Conservation (phyloP, 768 basidiomycete species). For the Suillus lakei region DNA sequence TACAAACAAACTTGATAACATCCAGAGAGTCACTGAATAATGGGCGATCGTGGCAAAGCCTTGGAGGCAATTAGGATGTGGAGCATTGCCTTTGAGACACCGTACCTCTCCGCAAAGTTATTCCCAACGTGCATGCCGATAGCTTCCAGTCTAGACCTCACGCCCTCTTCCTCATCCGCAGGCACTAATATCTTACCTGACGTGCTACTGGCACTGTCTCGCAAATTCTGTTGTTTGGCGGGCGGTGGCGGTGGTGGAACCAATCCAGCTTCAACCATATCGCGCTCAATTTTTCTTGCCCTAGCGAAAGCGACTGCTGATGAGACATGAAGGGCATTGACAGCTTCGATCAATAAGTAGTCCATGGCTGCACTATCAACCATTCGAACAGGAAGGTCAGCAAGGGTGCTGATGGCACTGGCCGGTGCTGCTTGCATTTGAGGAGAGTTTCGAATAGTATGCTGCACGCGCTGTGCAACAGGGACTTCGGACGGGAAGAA, state of each 20-base stretch:
- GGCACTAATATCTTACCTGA: constrained; percentile 21
- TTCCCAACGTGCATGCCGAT: constrained; percentile 89
- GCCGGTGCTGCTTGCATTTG: constrained; percentile 29
- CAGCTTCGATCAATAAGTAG: constrained; percentile 85
- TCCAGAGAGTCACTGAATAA: constrained; percentile 86
- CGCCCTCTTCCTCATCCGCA: constrained; percentile 70
- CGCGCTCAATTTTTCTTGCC: constrained; percentile 69
- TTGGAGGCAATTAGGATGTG: constrained; percentile 33
- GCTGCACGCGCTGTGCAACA: neutral
- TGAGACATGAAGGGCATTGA: constrained; percentile 75
- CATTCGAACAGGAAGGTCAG: constrained; percentile 64
- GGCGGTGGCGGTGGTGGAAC: constrained; percentile 56
- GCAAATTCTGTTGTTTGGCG: constrained; percentile 35
- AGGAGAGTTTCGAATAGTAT: constrained; percentile 21
- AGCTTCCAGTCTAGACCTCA: constrained; percentile 71
- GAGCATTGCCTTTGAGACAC: constrained; percentile 7
- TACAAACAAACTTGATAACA: constrained; percentile 93
- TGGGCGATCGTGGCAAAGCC: constrained; percentile 75
- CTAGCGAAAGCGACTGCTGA: constrained; percentile 73
- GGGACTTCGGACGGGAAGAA: neutral
- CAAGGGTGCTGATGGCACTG: constrained; percentile 52
- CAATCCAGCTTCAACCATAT: constrained; percentile 81
- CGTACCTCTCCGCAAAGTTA: constrained; percentile 84
- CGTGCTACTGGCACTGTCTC: constrained; percentile 42
- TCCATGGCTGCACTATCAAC: constrained; percentile 78